A percentile compares a stretch with the other conserved stretches of the same genome.
These are phyloP conservation scores for Exutisphaerella laricina DNA, from an alignment of 2,329 filamentous ascomycete species.

Conservation along the genomic window DNA sequence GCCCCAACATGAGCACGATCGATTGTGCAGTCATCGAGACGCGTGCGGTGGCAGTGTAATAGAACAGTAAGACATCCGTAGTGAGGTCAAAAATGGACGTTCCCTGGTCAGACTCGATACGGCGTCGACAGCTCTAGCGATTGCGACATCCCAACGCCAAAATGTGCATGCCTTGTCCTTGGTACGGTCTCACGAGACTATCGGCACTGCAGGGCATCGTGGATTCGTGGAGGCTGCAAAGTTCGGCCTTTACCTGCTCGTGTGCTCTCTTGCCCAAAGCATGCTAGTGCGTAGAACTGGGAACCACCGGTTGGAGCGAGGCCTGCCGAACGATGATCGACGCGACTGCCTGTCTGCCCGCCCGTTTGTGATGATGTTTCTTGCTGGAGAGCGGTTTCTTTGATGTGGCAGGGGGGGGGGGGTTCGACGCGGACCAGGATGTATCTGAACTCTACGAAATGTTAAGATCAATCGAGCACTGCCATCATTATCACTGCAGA, in stretches of 20 bases:
- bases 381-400: too few relatives aligned
- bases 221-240: neutral
- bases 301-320: neutral
- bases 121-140: too few relatives aligned
- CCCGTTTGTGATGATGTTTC: too few relatives aligned
- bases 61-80: too few relatives aligned
- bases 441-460: constrained; percentile 1
- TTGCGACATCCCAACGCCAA: too few relatives aligned
- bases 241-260: constrained; percentile 1
- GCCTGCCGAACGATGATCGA: neutral
- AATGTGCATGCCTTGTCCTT: too few relatives aligned
- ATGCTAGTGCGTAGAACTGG: neutral
- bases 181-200: neutral
- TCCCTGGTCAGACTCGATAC: neutral
- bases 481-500: neutral
- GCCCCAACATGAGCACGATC: too few relatives aligned
- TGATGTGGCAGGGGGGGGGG: neutral
- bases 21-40: too few relatives aligned
- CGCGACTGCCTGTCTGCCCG: too few relatives aligned
- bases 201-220: too few relatives aligned
- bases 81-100: too few relatives aligned
- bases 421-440: neutral
- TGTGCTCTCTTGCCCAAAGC: constrained; percentile 2
- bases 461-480: neutral
- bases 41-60: too few relatives aligned